Evolutionary conservation across 768 basidiomycete species (phyloP), one percentile per base, ranked within the genome.

Genomic region (Lentinula boryana): DNA sequence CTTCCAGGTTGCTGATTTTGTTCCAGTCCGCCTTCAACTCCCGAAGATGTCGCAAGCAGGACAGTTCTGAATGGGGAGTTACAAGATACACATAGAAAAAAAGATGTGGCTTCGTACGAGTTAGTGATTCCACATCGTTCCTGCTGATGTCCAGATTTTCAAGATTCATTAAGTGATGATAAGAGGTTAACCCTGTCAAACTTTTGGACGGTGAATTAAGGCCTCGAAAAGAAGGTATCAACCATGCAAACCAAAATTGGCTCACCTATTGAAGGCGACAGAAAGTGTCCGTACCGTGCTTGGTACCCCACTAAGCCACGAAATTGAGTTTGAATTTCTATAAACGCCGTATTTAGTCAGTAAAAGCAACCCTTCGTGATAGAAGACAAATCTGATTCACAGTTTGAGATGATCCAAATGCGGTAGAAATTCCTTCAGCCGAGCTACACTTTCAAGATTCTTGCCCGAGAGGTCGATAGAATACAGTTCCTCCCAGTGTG

Each of bases 21-120:
- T 98, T 98, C 56, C 84, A 83, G 69, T 98, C 93, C n/a, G 91
- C 90, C 60, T 84, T 88, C 58, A 99, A 83, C 70, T 98, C 94
- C 38, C 93, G 84, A 59, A 98, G 77, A 70, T 92, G 93, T 62
- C 84, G 81, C 59, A 98, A 81, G 70, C 90, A 92, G 62, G 83
- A 81, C 32, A 98, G 78, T 71, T 97, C 95, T 97, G 69, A 35
- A 65, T 61, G 52, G 3, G 18, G 54, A 60, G 61, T 36, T 70
- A 63, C 44, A 57, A 32, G 33, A 36, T n/a, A 41, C 1, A 16
- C 44, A 60, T 52, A 36, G 31, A 51, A 62, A 55, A 51, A 60
- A 59, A 65, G 43, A 35, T 41, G 21, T 27, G 36, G 5, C 3
- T 46, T 41, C 92, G 75, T 72, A 96, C 93, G 93, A 53, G 80